Evolutionary conservation across 805 yeast genomes (phyloP).

Genomic region (Cyberlindnera xishuangbannaensis): DNA sequence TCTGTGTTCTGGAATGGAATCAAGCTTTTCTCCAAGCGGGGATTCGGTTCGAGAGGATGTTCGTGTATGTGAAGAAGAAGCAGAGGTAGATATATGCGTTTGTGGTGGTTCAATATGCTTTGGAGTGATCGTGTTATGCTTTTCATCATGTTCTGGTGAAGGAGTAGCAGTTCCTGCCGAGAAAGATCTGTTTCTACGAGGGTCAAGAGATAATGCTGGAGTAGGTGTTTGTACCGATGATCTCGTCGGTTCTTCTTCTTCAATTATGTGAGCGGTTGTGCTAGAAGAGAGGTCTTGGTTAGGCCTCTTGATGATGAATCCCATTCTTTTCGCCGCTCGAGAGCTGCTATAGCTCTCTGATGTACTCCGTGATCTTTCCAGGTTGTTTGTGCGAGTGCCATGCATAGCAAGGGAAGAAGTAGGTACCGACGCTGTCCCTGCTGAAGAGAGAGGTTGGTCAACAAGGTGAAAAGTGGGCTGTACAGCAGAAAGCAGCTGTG

Average conservation of each 20-base stretch:
- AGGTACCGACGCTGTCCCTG: too few relatives aligned
- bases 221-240: too few relatives aligned
- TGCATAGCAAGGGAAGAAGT: too few relatives aligned
- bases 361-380: slow-evolving; percentile 30
- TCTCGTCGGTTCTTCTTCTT: slow-evolving; percentile 26
- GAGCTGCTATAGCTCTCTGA: slow-evolving; percentile 44
- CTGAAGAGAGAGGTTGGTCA: slow-evolving; percentile 4
- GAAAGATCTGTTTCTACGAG: slow-evolving; percentile 21
- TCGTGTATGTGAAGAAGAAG: slow-evolving; percentile 1
- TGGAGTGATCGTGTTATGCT: background rate
- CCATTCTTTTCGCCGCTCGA: slow-evolving; percentile 73
- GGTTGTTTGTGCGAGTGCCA: too few relatives aligned
- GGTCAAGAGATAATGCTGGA: slow-evolving; percentile 7
- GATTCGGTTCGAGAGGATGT: slow-evolving; percentile 8
- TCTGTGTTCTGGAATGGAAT: slow-evolving; percentile 35
- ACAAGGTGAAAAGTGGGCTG: slow-evolving; percentile 5
- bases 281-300: slow-evolving; percentile 23
- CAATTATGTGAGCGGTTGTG: slow-evolving; percentile 16
- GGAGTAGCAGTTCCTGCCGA: slow-evolving; percentile 12
- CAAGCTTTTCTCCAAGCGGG: slow-evolving; percentile 11
- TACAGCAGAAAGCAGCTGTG: slow-evolving; percentile 4
- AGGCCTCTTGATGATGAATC: slow-evolving; percentile 48
- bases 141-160: slow-evolving; percentile 5
- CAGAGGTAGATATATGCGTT: background rate
- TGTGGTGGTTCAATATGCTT: too few relatives aligned